phyloP scores from a whole-genome alignment of 2,329 filamentous ascomycete species.

The Metarhizium humberi region DNA sequence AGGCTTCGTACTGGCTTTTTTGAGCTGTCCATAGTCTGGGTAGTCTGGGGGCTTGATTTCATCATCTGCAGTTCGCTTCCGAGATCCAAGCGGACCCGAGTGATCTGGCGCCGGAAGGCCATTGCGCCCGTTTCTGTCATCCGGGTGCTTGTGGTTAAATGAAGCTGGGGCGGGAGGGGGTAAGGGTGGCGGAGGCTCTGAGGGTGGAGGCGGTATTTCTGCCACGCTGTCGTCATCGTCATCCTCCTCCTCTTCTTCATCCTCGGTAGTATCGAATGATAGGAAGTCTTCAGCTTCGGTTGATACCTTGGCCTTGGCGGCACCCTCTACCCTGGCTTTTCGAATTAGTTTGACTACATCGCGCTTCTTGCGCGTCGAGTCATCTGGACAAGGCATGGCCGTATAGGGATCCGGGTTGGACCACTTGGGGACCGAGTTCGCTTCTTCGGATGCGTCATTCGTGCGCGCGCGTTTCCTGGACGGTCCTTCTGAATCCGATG shows the following conservation, averaged over 20 bases:
- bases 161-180: background rate
- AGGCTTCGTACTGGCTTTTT: constrained; percentile 40
- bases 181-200: constrained; percentile 10
- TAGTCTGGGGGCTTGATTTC: constrained; percentile 51
- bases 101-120: constrained; percentile 16
- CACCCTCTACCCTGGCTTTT: constrained; percentile 63
- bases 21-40: constrained; percentile 41
- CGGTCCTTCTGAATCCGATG: constrained; percentile 27
- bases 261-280: constrained; percentile 63
- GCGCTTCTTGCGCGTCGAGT: constrained; percentile 62
- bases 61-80: constrained; percentile 68
- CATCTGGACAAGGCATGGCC: constrained; percentile 70
- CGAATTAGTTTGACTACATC: constrained; percentile 88
- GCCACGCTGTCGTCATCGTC: constrained; percentile 10
- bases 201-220: constrained; percentile 11
- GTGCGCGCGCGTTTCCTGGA: constrained; percentile 26
- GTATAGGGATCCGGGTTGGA: constrained; percentile 95
- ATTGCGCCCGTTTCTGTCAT: constrained; percentile 10
- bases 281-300: constrained; percentile 76
- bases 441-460: constrained; percentile 19
- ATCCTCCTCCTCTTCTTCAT: constrained; percentile 29
- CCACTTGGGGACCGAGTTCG: constrained; percentile 62
- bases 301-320: constrained; percentile 39
- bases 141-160: background rate
- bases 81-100: constrained; percentile 44